These are phyloP conservation scores for Malus asiatica DNA, from an alignment of 306 rosid genomes.

Conservation along the genomic window DNA sequence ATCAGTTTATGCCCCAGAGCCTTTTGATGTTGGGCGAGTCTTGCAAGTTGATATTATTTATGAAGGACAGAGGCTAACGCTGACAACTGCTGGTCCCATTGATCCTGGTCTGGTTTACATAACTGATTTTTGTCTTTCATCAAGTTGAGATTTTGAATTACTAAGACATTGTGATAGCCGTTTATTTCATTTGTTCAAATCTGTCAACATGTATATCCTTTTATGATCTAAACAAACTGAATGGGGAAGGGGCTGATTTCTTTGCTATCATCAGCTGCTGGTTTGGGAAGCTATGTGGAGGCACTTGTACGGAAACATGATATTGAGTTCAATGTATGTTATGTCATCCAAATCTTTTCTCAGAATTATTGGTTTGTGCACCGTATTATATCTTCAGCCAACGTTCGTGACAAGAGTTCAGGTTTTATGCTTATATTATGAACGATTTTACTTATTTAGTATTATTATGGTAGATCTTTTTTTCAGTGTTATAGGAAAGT, in stretches of 20 bases:
- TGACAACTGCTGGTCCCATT: conserved; percentile 71
- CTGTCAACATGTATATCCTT: conserved; percentile 1
- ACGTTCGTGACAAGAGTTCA: background rate
- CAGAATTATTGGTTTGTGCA: background rate
- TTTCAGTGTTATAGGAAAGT: background rate
- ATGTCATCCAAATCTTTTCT: background rate
- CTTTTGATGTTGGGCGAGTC: conserved; percentile 70
- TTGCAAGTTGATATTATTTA: conserved; percentile 59
- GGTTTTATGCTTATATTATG: background rate
- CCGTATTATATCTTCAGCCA: background rate
- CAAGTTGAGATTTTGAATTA: conserved; percentile 5
- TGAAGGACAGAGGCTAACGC: conserved; percentile 31
- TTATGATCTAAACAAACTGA: background rate
- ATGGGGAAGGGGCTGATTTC: conserved; percentile 9
- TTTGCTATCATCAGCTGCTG: conserved; percentile 68
- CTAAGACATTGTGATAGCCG: background rate
- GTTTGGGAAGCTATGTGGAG: conserved; percentile 89
- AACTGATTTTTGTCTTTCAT: conserved; percentile 1
- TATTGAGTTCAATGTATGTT: conserved; percentile 71
- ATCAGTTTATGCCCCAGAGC: conserved; percentile 78
- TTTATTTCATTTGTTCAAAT: background rate
- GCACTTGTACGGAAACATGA: conserved; percentile 86
- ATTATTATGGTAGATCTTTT: background rate
- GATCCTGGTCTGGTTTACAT: conserved; percentile 61
- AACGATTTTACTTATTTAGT: background rate